Conservation (phyloP, 2,329 filamentous ascomycete species). For the Aspergillus spinulosporus region DNA sequence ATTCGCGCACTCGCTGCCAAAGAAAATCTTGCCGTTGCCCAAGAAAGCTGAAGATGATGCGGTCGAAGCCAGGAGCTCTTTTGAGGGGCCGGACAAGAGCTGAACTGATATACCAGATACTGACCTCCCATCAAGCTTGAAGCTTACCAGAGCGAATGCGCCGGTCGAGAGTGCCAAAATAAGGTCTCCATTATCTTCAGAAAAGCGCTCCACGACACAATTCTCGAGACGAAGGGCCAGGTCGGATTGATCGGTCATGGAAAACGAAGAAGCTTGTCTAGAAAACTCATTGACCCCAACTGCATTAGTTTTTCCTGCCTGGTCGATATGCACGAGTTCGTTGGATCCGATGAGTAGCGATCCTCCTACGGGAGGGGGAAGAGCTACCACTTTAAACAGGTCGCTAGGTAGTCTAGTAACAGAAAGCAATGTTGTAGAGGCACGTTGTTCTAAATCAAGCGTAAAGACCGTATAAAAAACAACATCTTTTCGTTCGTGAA, state of each 20-base stretch:
- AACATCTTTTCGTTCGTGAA: conserved; percentile 76
- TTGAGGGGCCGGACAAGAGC: conserved; percentile 61
- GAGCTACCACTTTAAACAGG: conserved; percentile 75
- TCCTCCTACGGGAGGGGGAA: conserved; percentile 84
- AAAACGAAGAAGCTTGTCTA: conserved; percentile 77
- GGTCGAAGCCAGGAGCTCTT: conserved; percentile 59
- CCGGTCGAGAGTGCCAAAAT: conserved; percentile 79
- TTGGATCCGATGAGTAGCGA: conserved; percentile 84
- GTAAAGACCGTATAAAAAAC: conserved; percentile 93
- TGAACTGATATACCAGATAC: conserved; percentile 82
- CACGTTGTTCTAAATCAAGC: conserved; percentile 86
- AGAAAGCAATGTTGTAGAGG: conserved; percentile 88
- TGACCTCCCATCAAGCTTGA: conserved; percentile 84
- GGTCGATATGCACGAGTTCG: conserved; percentile 91
- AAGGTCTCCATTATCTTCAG: conserved; percentile 75
- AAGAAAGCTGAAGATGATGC: conserved; percentile 71
- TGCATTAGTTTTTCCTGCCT: conserved; percentile 89
- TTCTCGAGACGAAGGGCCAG: conserved; percentile 78
- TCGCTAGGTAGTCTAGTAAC: conserved; percentile 84
- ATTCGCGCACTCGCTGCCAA: conserved; percentile 81
- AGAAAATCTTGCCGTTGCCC: conserved; percentile 69
- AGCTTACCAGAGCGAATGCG: conserved; percentile 71
- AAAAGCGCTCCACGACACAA: conserved; percentile 74
- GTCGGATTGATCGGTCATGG: conserved; percentile 81
- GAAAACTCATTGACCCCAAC: conserved; percentile 92